Evolutionary conservation across 169 alveolate species (phyloP).

Genomic region (Fabrea salina): DNA sequence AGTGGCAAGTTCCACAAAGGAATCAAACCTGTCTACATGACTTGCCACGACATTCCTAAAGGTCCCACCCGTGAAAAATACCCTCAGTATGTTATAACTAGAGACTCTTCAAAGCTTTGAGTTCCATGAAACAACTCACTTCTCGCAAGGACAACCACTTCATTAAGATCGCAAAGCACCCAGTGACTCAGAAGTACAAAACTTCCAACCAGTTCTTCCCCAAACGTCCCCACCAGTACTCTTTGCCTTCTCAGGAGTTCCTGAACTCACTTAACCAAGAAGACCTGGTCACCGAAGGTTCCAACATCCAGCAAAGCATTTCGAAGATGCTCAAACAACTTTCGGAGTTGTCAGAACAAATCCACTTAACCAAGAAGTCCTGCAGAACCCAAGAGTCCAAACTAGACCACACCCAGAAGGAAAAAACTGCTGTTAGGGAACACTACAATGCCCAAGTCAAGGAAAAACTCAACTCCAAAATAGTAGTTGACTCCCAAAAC

Average conservation of each 20-base stretch:
- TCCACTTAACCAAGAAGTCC: background rate
- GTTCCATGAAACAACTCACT: background rate
- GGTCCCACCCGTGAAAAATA: conserved; percentile 5
- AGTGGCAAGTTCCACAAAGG: background rate
- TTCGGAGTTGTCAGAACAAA: background rate
- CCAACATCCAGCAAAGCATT: background rate
- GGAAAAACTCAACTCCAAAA: background rate
- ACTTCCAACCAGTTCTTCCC: background rate
- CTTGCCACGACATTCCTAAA: background rate
- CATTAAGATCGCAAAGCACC: background rate
- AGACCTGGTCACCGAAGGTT: background rate
- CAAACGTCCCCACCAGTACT: background rate
- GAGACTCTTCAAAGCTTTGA: conserved; percentile 9
- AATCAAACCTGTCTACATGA: conserved; percentile 19
- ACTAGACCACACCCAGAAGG: background rate
- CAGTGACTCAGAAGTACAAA: background rate
- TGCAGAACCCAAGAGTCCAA: background rate
- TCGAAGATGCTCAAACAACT: background rate
- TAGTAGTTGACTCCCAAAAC: conserved; percentile 8
- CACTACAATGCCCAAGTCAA: background rate
- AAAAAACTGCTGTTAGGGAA: background rate
- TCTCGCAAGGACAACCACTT: background rate
- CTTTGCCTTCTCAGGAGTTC: background rate
- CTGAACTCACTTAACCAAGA: background rate
- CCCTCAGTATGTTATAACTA: conserved; percentile 12